These are phyloP conservation scores for Xylariaceae sp. DNA, from an alignment of 2,329 filamentous ascomycete species.

Conservation along the genomic window DNA sequence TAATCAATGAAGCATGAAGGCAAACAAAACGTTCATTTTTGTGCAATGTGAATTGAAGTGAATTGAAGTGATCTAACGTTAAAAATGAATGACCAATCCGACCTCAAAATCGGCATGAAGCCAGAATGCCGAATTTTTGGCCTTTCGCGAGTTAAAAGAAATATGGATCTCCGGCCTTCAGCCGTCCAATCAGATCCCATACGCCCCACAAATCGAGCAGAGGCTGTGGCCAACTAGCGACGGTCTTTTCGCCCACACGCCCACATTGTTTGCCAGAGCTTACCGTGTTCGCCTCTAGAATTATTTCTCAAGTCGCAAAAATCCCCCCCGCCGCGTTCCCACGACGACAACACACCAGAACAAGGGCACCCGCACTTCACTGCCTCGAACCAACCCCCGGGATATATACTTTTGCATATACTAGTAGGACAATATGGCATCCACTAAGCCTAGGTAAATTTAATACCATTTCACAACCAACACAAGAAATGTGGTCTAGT, in stretches of 20 bases:
- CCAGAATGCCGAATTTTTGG: background rate
- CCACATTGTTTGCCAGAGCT: background rate
- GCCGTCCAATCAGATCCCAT: background rate
- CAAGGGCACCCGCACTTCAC: too few species aligned
- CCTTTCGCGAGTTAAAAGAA: background rate
- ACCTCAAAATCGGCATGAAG: background rate
- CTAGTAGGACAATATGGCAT: conserved; percentile 22
- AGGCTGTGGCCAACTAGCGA: background rate
- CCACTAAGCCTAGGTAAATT: conserved; percentile 20
- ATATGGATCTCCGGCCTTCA: background rate
- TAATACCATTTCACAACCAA: background rate
- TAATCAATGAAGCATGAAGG: background rate
- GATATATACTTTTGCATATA: background rate
- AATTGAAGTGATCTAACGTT: too few species aligned
- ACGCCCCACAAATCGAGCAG: conserved; percentile 19
- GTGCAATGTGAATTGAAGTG: background rate
- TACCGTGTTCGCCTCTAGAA: conserved; percentile 19
- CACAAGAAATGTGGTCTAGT: background rate
- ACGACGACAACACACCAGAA: background rate
- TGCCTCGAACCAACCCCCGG: too few species aligned
- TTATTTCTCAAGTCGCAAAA: conserved; percentile 28
- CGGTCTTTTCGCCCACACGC: background rate
- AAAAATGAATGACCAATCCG: background rate
- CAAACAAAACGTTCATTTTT: background rate
- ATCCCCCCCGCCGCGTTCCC: conserved; percentile 12